Percentiles rank a stretch among this genome's conserved stretches.
phyloP scores from a whole-genome alignment of 305 asterid species.

The Stenogyne calaminthoides region DNA sequence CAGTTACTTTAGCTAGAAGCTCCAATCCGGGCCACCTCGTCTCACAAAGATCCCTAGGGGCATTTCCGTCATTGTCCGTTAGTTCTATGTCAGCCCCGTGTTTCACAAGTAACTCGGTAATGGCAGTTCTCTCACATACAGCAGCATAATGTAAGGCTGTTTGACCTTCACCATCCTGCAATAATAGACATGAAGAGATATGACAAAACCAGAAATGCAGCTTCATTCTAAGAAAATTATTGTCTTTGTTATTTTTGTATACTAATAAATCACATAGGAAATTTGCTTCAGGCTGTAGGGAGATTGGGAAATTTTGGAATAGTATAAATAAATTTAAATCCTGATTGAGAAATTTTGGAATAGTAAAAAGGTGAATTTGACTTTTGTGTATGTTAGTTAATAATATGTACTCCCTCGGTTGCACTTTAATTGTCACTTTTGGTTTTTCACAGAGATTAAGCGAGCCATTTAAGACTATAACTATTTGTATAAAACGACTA shows the following conservation, averaged over 20 bases:
- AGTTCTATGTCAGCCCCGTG: conserved; percentile 65
- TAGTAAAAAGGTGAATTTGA: too few relatives aligned
- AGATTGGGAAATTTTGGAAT: too few relatives aligned
- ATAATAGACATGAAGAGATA: conserved; percentile 1
- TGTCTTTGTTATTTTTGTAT: background rate
- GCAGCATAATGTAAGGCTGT: conserved; percentile 92
- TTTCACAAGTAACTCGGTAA: conserved; percentile 79
- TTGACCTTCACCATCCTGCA: conserved; percentile 93
- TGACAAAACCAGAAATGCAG: background rate
- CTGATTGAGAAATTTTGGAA: too few relatives aligned
- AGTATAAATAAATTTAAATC: too few relatives aligned
- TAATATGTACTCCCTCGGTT: too few relatives aligned
- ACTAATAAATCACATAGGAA: background rate
- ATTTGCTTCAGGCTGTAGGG: too few relatives aligned
- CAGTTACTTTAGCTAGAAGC: conserved; percentile 31
- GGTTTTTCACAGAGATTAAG: too few relatives aligned
- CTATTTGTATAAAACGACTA: too few relatives aligned
- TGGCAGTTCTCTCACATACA: conserved; percentile 79
- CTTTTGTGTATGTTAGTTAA: too few relatives aligned
- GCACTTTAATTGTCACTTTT: too few relatives aligned
- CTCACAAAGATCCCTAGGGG: conserved; percentile 75
- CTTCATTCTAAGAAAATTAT: background rate
- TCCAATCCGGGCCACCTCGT: conserved; percentile 75
- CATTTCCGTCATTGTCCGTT: conserved; percentile 71
- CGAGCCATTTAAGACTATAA: too few relatives aligned